phyloP scores from a whole-genome alignment of 2,329 filamentous ascomycete species.

The Phialophora expanda region DNA sequence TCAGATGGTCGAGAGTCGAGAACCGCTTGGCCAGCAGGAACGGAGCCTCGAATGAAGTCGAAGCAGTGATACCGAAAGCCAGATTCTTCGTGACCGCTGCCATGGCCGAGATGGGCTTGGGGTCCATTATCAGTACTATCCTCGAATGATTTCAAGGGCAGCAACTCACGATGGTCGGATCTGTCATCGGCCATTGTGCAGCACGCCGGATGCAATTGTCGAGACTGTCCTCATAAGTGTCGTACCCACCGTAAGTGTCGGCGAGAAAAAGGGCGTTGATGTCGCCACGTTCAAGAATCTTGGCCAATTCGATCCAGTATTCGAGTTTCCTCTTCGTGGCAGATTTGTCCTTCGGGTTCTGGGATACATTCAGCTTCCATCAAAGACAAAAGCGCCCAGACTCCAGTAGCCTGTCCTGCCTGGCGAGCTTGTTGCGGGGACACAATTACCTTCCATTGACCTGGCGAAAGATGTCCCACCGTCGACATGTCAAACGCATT shows the following conservation, averaged over 20 bases:
- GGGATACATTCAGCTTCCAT: slow-evolving; percentile 4
- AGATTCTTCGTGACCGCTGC: slow-evolving; percentile 69
- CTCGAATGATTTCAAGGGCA: neutral
- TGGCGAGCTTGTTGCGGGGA: neutral
- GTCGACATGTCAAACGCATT: slow-evolving; percentile 72
- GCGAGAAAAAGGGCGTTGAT: slow-evolving; percentile 69
- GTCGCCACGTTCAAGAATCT: slow-evolving; percentile 61
- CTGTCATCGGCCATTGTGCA: slow-evolving; percentile 69
- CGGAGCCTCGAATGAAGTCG: slow-evolving; percentile 67
- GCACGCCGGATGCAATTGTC: slow-evolving; percentile 67
- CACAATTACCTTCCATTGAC: slow-evolving; percentile 66
- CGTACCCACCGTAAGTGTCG: slow-evolving; percentile 58
- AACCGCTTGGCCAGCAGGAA: slow-evolving; percentile 67
- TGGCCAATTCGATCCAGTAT: slow-evolving; percentile 63
- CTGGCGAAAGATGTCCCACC: slow-evolving; percentile 67
- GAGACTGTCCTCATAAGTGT: slow-evolving; percentile 53
- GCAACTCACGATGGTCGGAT: slow-evolving; percentile 63
- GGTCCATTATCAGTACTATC: neutral
- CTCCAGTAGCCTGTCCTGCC: neutral
- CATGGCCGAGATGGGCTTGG: slow-evolving; percentile 67
- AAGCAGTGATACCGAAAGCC: slow-evolving; percentile 66
- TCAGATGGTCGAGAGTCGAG: slow-evolving; percentile 67
- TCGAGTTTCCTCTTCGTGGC: slow-evolving; percentile 61
- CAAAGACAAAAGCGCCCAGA: neutral
- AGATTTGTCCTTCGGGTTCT: slow-evolving; percentile 67